Evolutionary conservation across 2,329 filamentous ascomycete species (phyloP).

Genomic region (Tolypocladium amazonense): DNA sequence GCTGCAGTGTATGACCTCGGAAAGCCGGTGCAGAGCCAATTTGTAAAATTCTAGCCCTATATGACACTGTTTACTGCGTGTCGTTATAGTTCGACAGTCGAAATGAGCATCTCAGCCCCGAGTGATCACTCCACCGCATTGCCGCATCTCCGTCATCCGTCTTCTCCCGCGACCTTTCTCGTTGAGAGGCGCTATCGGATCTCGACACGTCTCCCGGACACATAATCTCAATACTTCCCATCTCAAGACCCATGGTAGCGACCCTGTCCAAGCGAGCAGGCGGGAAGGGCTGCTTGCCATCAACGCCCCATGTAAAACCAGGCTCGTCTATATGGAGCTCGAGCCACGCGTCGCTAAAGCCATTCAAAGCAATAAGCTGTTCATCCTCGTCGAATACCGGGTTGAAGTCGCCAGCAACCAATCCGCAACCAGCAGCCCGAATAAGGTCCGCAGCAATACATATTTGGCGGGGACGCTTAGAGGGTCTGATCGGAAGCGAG

Average conservation of each 20-base stretch:
- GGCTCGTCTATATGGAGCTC: not conserved
- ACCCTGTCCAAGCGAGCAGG: not conserved
- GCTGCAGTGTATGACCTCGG: no score
- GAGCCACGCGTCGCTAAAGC: not conserved
- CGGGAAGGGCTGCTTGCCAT: not conserved
- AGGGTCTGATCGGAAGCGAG: not conserved
- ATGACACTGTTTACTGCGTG: not conserved
- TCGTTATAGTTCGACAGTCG: not conserved
- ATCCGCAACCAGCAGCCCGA: not conserved
- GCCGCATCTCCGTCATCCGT: not conserved
- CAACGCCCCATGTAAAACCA: not conserved
- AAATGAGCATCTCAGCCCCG: not conserved
- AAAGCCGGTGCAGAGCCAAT: no score
- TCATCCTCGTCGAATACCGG: not conserved
- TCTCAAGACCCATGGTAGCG: not conserved
- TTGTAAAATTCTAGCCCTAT: not conserved
- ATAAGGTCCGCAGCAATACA: not conserved
- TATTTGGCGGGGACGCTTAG: not conserved
- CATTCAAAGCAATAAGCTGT: not conserved
- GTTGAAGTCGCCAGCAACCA: not conserved
- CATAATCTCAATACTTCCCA: not conserved
- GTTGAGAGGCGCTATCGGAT: not conserved
- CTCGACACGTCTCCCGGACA: not conserved
- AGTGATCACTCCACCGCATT: not conserved
- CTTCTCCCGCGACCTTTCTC: not conserved